Base-by-base conservation (phyloP, 352 stramenopile species). In the Thalassiosira hispida region DNA sequence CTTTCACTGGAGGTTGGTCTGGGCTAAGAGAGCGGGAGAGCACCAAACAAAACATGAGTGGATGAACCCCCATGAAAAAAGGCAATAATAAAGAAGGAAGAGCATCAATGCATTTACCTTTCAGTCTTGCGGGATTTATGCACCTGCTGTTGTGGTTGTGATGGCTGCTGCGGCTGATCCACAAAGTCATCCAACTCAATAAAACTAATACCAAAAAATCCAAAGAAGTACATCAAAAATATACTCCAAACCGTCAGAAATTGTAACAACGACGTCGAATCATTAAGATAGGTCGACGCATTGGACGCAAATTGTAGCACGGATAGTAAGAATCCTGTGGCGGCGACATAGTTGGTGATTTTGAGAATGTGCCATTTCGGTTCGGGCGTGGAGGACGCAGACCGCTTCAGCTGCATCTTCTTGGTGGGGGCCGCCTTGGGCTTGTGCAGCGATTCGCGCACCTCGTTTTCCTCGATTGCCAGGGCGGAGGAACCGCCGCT, bases 201-300 rank as follows among this genome's bases (percentile, higher is more conserved):
- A 65, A 96, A 96, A 35, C 74, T 90, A 49, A 96, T 92, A 38
- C 93, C 93, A 83, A 95, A 96, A 76, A 96, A 96, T 18, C 91
- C 93, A 72, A 96, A 95, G 72, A 96, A 96, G 84, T 95, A 96
- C 60, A 83, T 89, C 40, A 96, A 71, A 81, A 88, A 95, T 12
- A 87, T 59, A 60, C 61, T 90, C 90, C 91, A 95, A 27, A 90
- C 80, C 16, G 90, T 61, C 25, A 95, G 72, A 59, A 94, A 93
- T 31, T 83, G 72, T 14, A 93, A 64, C 35, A 94, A 55, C 18
- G 74, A 68, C 44, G 69, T 66, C 1, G 79, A 82, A 72, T 89
- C 85, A 61, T 88, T 79, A 27, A 88, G 47, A 63, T 92, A 95
- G 0, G 81, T 64, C 7, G 78, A 77, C 14, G 83, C 85, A 80